These are phyloP conservation scores for Monosporozyma aerobia DNA, from an alignment of 805 yeast species.

Conservation along the genomic window DNA sequence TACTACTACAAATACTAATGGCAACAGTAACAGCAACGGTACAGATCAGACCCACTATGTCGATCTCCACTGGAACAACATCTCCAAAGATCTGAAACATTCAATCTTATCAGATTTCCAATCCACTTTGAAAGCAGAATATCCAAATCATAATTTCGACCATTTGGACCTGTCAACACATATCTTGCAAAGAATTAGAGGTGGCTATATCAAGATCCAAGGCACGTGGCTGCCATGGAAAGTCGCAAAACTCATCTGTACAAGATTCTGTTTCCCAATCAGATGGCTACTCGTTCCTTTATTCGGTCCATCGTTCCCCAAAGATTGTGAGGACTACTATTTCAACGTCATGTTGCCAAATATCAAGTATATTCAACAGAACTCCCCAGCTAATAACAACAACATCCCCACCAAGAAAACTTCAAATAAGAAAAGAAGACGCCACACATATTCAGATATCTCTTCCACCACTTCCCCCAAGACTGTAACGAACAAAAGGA, in stretches of 20 bases:
- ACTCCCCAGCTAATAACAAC: not conserved
- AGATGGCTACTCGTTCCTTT: constrained; percentile 69
- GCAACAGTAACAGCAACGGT: not conserved
- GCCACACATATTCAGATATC: not conserved
- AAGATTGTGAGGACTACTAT: constrained; percentile 23
- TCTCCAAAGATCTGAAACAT: constrained; percentile 16
- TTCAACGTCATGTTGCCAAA: not conserved
- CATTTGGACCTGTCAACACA: constrained; percentile 11
- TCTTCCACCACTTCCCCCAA: not conserved
- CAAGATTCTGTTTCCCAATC: constrained; percentile 68
- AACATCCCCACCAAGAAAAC: not conserved
- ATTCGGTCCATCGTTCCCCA: constrained; percentile 59
- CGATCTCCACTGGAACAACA: constrained; percentile 28
- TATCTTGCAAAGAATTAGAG: constrained; percentile 58
- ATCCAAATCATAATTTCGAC: constrained; percentile 6
- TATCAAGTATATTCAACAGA: not conserved
- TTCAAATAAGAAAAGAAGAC: not conserved
- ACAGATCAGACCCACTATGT: constrained; percentile 13
- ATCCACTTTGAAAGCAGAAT: constrained; percentile 5
- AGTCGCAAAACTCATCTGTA: constrained; percentile 57
- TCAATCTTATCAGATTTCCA: constrained; percentile 11
- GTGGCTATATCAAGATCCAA: constrained; percentile 86
- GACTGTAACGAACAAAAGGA: not conserved
- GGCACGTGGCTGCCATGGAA: constrained; percentile 86
- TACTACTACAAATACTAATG: not conserved